phyloP scores from a whole-genome alignment of 2,329 filamentous ascomycete species.

The Xylaria sp. region DNA sequence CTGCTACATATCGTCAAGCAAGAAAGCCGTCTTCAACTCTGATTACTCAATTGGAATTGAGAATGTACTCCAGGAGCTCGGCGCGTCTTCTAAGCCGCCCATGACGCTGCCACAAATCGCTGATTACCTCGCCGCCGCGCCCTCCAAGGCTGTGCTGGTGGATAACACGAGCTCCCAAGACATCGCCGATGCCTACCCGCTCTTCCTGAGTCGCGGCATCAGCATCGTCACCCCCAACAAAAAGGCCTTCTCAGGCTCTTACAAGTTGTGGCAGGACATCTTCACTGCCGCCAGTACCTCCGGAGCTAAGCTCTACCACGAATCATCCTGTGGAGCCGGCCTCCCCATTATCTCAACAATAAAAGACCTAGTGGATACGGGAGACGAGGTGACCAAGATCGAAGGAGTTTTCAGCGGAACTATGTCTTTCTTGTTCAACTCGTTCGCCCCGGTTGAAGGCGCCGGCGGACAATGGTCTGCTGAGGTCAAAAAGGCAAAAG shows the following conservation, averaged over 20 bases:
- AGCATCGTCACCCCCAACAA: constrained; percentile 98
- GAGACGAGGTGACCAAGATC: constrained; percentile 89
- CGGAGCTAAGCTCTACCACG: constrained; percentile 90
- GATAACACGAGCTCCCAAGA: constrained; percentile 96
- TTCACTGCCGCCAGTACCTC: constrained; percentile 75
- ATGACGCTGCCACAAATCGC: constrained; percentile 75
- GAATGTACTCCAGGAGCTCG: constrained; percentile 69
- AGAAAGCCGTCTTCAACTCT: constrained; percentile 79
- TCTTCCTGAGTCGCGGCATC: constrained; percentile 82
- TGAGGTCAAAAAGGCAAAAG: constrained; percentile 91
- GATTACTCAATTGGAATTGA: constrained; percentile 76
- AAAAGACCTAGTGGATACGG: constrained; percentile 93
- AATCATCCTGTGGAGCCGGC: constrained; percentile 92
- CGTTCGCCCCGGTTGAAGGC: constrained; percentile 84
- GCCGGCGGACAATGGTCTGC: constrained; percentile 86
- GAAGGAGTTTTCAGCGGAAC: constrained; percentile 98
- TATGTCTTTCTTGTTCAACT: constrained; percentile 98
- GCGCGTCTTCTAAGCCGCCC: constrained; percentile 70
- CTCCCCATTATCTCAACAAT: constrained; percentile 93
- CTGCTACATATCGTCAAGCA: constrained; percentile 86
- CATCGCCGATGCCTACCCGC: constrained; percentile 84
- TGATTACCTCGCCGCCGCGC: constrained; percentile 80
- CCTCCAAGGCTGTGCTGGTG: constrained; percentile 82
- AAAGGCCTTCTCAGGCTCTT: constrained; percentile 90
- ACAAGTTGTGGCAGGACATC: constrained; percentile 87